Conservation (phyloP, 2,329 filamentous ascomycete species). For the Scedosporium apiospermum region DNA sequence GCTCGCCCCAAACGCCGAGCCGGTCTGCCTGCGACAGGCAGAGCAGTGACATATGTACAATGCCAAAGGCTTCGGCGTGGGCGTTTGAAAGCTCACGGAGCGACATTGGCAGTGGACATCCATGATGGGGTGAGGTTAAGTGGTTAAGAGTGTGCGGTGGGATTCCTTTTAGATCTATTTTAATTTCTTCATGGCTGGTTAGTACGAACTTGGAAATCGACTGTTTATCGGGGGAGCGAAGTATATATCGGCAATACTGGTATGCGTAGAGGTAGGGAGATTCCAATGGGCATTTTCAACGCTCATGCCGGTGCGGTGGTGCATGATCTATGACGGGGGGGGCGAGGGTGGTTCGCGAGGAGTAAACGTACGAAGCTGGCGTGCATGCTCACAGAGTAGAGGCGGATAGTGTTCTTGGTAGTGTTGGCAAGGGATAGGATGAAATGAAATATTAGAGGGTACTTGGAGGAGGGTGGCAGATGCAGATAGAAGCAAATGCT, state of each 20-base stretch:
- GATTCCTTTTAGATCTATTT: neutral
- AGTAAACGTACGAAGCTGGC: neutral
- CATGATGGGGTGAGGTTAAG: slow-evolving; percentile 27
- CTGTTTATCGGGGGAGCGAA: no score
- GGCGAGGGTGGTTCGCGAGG: neutral
- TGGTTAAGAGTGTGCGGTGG: neutral
- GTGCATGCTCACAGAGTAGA: neutral
- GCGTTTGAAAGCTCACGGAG: slow-evolving; percentile 51
- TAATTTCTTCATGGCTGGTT: no score
- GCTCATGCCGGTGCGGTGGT: neutral
- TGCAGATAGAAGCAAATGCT: neutral
- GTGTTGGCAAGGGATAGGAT: no score
- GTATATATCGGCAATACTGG: no score
- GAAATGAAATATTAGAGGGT: no score
- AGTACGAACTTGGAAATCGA: no score
- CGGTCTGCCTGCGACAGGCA: slow-evolving; percentile 55
- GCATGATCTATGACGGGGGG: neutral
- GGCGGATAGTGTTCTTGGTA: no score
- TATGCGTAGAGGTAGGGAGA: no score
- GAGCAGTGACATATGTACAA: slow-evolving; percentile 64
- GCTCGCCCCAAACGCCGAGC: slow-evolving; percentile 58
- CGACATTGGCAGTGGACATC: slow-evolving; percentile 57
- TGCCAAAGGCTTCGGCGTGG: slow-evolving; percentile 47
- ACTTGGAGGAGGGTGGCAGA: no score
- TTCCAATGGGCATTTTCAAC: no score